Conservation (phyloP, 148 eudicot species). For the Nyssa sinensis region DNA sequence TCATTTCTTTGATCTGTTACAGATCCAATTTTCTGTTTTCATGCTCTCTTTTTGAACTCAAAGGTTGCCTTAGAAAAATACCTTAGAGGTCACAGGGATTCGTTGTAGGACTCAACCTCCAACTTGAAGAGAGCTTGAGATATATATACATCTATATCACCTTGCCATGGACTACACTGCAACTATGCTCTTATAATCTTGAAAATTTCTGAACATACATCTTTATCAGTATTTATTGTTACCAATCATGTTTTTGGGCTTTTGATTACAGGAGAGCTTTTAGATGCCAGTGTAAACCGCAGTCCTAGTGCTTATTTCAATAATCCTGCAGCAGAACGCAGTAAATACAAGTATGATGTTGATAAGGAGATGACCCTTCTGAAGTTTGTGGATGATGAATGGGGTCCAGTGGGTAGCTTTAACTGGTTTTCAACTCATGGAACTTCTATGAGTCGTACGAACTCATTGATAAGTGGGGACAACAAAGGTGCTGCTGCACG, state of each 20-base stretch:
- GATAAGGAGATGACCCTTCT: slow-evolving; percentile 92
- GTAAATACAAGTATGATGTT: slow-evolving; percentile 76
- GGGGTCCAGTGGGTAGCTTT: slow-evolving; percentile 95
- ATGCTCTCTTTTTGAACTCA: not conserved
- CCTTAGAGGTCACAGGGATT: not conserved
- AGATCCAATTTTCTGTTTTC: too few species aligned
- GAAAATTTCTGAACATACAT: not conserved
- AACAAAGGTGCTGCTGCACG: slow-evolving; percentile 99
- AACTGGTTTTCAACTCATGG: slow-evolving; percentile 99
- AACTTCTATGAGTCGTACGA: slow-evolving; percentile 97
- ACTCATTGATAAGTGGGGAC: slow-evolving; percentile 89
- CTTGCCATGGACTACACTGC: not conserved
- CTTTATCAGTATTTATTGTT: not conserved
- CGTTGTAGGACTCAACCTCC: not conserved
- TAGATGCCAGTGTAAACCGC: slow-evolving; percentile 81
- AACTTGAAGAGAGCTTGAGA: not conserved
- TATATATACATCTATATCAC: not conserved
- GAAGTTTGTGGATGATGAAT: slow-evolving; percentile 89
- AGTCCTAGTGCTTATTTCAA: slow-evolving; percentile 95
- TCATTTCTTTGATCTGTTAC: not conserved
- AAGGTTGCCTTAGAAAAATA: not conserved
- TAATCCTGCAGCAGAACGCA: slow-evolving; percentile 75
- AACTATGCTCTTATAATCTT: not conserved
- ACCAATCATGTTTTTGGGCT: not conserved
- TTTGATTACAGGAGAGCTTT: slow-evolving; percentile 65